Percentiles rank a stretch among this genome's conserved stretches.
These are phyloP conservation scores for Lolium multiflorum DNA, from an alignment of 176 grass and related monocot species.

Conservation along the genomic window DNA sequence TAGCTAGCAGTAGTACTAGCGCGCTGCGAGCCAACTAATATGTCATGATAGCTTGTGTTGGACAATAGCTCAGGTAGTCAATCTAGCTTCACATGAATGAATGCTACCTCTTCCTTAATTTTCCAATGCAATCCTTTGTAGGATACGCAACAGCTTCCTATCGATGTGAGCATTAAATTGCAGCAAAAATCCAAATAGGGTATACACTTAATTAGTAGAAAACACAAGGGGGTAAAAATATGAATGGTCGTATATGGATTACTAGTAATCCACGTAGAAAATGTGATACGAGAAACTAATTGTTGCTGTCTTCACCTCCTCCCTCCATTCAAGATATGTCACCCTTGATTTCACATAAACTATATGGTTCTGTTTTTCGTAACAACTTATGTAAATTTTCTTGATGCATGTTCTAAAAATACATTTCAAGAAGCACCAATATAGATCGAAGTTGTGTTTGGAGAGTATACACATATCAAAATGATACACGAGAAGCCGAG, in stretches of 20 bases:
- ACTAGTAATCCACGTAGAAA: background rate
- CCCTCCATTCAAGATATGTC: too few species aligned
- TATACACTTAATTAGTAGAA: background rate
- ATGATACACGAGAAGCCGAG: too few species aligned
- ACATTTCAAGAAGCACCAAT: background rate
- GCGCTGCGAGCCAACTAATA: background rate
- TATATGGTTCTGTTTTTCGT: background rate
- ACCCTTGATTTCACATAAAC: background rate
- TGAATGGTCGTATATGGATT: slow-evolving; percentile 18
- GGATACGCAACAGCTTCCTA: slow-evolving; percentile 19
- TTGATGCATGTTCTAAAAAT: background rate
- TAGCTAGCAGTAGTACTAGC: slow-evolving; percentile 12
- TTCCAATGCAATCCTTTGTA: slow-evolving; percentile 44
- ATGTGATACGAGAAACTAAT: background rate
- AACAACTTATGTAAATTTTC: background rate
- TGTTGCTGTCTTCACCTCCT: too few species aligned
- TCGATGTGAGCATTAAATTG: background rate
- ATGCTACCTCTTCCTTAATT: background rate
- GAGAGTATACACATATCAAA: background rate
- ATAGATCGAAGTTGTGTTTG: background rate
- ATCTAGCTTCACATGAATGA: slow-evolving; percentile 45
- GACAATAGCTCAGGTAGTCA: slow-evolving; percentile 19
- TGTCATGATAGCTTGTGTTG: slow-evolving; percentile 39
- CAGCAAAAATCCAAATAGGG: background rate
- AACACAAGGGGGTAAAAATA: background rate